Base-by-base conservation (phyloP, 2,329 filamentous ascomycete genomes). In the Chrysosporium queenslandicum region DNA sequence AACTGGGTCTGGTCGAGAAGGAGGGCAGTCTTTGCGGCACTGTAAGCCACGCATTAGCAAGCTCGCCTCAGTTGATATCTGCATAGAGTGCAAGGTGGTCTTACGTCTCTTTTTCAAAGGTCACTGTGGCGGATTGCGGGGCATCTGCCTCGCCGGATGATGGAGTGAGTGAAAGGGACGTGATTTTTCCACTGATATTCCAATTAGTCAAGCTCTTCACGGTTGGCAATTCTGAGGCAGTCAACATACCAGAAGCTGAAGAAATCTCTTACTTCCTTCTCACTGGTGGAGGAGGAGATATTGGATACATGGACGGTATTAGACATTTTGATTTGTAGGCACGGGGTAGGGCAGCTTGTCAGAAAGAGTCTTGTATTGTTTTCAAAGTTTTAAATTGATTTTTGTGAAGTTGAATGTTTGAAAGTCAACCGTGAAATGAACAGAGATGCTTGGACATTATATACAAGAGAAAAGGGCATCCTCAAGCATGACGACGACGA, bases 1-100 rank as follows among this genome's bases (percentile, higher is more conserved):
- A 98, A 85, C 72, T 94, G 86, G 50, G 92, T 98, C 77, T 95
- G 94, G 74, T 97, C 91, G 58, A 98, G 83, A 55, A 98, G 86
- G 37, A 96, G 86, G 23, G 92, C 92, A 20, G 92, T 98, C 77
- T 95, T 96, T 55, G 91, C 90, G 47, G 92, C 92, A 12, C 72
- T 75, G 49, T 37, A 14, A 32, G 30, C 2, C 7, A 25, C 1
- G 1, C 7, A 27, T 54, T 41, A 50, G 39, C 36, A 41, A 32
- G n/a, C n/a, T n/a, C n/a, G n/a, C n/a, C n/a, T n/a, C n/a, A n/a
- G n/a, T n/a, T n/a, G n/a, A n/a, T n/a, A n/a, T n/a, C n/a, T n/a
- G n/a, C n/a, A 18, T 41, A 21, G 9, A 30, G 36, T 39, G 14
- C 4, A 43, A n/a, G 25, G 16, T 7, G 20, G 7, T 30, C 72